phyloP scores from a whole-genome alignment of 768 basidiomycete species.

The Glaciozyma antarctica region DNA sequence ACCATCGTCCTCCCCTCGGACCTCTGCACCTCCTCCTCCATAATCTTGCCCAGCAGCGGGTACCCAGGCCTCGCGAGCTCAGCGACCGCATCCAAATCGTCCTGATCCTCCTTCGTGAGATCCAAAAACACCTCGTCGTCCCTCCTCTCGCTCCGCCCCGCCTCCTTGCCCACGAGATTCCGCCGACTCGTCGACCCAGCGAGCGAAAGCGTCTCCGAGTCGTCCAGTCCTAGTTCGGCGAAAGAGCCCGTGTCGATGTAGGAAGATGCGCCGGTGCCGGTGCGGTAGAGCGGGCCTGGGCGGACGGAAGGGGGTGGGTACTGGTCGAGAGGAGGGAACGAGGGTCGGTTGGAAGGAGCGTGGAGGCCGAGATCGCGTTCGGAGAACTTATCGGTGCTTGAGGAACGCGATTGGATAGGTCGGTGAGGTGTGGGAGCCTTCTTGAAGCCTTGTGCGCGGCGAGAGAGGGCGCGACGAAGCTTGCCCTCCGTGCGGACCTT shows the following conservation, averaged over 20 bases:
- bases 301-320: background rate
- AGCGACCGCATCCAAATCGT: constrained; percentile 52
- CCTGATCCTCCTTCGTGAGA: constrained; percentile 52
- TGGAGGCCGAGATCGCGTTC: constrained; percentile 3
- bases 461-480: constrained; percentile 48
- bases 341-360: background rate
- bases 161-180: background rate
- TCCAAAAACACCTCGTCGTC: constrained; percentile 38
- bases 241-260: background rate
- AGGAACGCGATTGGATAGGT: background rate
- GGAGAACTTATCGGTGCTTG: background rate
- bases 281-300: background rate
- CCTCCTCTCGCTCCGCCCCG: too few species aligned
- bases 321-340: background rate
- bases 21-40: constrained; percentile 55
- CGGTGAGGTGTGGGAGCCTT: background rate
- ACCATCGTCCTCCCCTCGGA: constrained; percentile 55
- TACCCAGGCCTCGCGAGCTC: constrained; percentile 59
- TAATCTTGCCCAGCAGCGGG: constrained; percentile 54
- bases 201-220: background rate
- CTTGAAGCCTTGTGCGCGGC: constrained; percentile 31
- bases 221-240: background rate
- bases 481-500: constrained; percentile 55
- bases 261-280: background rate
- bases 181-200: background rate